Base-by-base conservation (phyloP, 1,139 yeast species). In the Taphrina flavorubra region DNA sequence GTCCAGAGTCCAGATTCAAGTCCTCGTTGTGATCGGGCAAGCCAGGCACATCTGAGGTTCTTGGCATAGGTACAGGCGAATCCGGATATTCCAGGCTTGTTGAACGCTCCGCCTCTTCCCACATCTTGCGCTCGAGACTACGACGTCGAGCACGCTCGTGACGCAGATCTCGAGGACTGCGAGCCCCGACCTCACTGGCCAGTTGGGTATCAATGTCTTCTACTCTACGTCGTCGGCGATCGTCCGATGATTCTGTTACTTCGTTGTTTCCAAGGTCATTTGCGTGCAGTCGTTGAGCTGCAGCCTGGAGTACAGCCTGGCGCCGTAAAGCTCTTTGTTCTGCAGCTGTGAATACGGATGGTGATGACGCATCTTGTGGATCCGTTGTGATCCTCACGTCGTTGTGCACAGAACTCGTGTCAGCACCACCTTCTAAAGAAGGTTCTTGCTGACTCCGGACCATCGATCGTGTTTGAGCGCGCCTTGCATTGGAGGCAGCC, bases 31-130 rank as follows among this genome's bases (percentile, higher is more conserved):
- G 20, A 10, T 53, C 42, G 7, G 42, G 18, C 4, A 53, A 14
- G 11, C n/a, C 58, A 13, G 58, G 58, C 25, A 53, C 8, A 8
- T 7, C 65, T 42, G 60, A 57, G 18, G 65, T 13, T 18, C 31
- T 18, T 14, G 69, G 51, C 16, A 31, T 51, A 16, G 49, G 58
- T 37, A 39, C 66, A 3, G 66, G 59, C 40, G 60, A 51, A 16
- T 69, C 71, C 10, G 53, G 65, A n/a, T 65, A 65, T 16, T 49
- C 42, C 36, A 58, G 55, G 1, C 18, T 70, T 8, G 34, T 49
- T 0, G 14, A 69, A 25, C 61, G 66, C 14, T 61, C 72, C n/a
- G 68, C 71, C 25, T 69, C 70, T 14, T 59, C 69, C 60, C 65
- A 61, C 20, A 39, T 40, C 39, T 62, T 60, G 10, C 68, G 60